Evolutionary conservation across 129 eudicot genomes (phyloP).

Genomic region (Lonicera japonica): DNA sequence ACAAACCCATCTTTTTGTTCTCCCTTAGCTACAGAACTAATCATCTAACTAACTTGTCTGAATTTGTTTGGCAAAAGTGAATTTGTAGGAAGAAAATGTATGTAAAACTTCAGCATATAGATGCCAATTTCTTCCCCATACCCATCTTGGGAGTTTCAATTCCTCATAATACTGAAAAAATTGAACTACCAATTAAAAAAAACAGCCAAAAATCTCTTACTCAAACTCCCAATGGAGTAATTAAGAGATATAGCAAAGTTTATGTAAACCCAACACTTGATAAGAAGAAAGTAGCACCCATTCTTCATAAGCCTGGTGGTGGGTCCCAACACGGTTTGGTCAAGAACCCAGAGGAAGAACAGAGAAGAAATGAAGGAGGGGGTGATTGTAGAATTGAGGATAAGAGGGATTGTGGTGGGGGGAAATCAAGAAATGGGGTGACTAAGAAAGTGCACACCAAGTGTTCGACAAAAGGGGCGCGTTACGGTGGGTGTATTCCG

Average conservation of each 20-base stretch:
- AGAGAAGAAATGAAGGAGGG: no score
- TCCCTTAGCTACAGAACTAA: no score
- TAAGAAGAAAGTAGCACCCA: not conserved
- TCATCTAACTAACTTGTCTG: no score
- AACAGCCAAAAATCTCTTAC: slow-evolving; percentile 5
- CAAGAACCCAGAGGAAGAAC: no score
- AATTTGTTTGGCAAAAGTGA: no score
- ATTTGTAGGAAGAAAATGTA: no score
- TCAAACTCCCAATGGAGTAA: slow-evolving; percentile 1
- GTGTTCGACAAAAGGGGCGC: slow-evolving; percentile 63
- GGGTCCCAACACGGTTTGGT: slow-evolving; percentile 9
- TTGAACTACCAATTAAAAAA: slow-evolving; percentile 26
- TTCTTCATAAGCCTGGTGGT: slow-evolving; percentile 12
- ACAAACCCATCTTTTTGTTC: no score
- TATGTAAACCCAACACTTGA: slow-evolving; percentile 13
- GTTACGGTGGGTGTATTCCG: slow-evolving; percentile 68
- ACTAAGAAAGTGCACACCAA: slow-evolving; percentile 39
- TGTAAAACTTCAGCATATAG: slow-evolving; percentile 38
- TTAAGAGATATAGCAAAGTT: not conserved
- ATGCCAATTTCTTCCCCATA: slow-evolving; percentile 32
- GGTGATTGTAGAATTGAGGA: slow-evolving; percentile 9
- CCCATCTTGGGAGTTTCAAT: slow-evolving; percentile 25
- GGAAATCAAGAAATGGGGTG: slow-evolving; percentile 4
- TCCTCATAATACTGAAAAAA: slow-evolving; percentile 21
- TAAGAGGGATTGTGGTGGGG: not conserved